Conservation (phyloP, 164 flowering plant species). For the Tinospora cordifolia region DNA sequence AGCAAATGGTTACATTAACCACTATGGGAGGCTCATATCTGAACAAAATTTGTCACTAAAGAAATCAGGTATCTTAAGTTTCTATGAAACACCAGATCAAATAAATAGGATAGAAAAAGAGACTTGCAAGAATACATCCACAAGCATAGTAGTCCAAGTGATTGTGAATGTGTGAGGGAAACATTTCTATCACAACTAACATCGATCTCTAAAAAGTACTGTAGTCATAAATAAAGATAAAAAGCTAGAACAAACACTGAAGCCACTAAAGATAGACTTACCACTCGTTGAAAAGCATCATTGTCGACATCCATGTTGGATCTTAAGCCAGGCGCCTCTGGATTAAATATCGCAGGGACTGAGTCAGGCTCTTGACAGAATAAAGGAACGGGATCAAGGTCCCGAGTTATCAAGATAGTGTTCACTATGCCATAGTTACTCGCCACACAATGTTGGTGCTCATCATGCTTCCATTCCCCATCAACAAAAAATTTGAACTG, state of each 20-base stretch:
- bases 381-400: constrained; percentile 34
- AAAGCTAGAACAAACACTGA: background rate
- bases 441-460: constrained; percentile 42
- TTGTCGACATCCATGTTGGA: constrained; percentile 82
- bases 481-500: constrained; percentile 91
- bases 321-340: constrained; percentile 37
- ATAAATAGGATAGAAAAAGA: background rate
- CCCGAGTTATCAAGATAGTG: constrained; percentile 48
- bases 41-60: background rate
- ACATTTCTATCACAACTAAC: background rate
- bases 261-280: constrained; percentile 20
- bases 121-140: background rate
- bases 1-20: background rate
- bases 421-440: constrained; percentile 72
- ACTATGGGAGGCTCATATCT: background rate
- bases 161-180: background rate
- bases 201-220: background rate
- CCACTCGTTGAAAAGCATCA: constrained; percentile 55
- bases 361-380: constrained; percentile 25
- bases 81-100: background rate
- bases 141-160: background rate
- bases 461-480: constrained; percentile 93
- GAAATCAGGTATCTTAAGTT: background rate
- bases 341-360: constrained; percentile 23
- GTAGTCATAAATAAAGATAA: background rate